Percentiles rank a stretch among this genome's conserved stretches.
phyloP scores from a whole-genome alignment of 768 basidiomycete species.

The Mycena latifolia region DNA sequence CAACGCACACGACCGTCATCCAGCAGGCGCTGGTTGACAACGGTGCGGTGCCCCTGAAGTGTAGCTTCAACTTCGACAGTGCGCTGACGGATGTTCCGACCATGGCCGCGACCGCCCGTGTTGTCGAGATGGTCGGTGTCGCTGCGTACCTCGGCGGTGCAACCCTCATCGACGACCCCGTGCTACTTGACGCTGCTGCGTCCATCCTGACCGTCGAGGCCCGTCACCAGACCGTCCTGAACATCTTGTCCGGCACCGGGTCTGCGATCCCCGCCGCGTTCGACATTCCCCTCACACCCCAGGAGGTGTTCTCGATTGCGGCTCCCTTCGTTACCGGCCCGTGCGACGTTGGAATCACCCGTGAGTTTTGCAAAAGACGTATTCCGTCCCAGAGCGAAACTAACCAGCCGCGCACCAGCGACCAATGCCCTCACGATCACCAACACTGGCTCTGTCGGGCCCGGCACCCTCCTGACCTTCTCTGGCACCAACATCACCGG shows the following conservation, averaged over 20 bases:
- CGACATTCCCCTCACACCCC: conserved; percentile 78
- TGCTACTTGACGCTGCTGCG: conserved; percentile 73
- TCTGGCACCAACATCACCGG: conserved; percentile 67
- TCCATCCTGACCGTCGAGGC: conserved; percentile 85
- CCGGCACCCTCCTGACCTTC: conserved; percentile 76
- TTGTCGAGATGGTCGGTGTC: conserved; percentile 84
- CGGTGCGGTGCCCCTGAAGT: conserved; percentile 68
- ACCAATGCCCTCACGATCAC: conserved; percentile 73
- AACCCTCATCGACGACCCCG: conserved; percentile 69
- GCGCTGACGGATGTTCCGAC: conserved; percentile 74
- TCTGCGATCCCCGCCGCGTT: conserved; percentile 76
- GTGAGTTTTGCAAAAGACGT: conserved; percentile 50
- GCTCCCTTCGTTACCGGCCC: conserved; percentile 73
- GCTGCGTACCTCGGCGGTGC: conserved; percentile 83
- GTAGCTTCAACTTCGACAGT: conserved; percentile 76
- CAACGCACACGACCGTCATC: conserved; percentile 67
- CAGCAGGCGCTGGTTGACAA: conserved; percentile 64
- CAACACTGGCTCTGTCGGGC: conserved; percentile 66
- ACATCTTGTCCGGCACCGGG: conserved; percentile 70
- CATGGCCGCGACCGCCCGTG: conserved; percentile 79
- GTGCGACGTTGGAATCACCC: conserved; percentile 71
- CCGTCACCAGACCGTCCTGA: conserved; percentile 85
- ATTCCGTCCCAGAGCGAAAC: not conserved
- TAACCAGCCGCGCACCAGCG: conserved; percentile 48
- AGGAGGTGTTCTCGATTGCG: conserved; percentile 79